A percentile compares a stretch with the other conserved stretches of the same genome.
These are phyloP conservation scores for Ganoderma lingzhi DNA, from an alignment of 1,284 basidiomycete species.

Conservation along the genomic window DNA sequence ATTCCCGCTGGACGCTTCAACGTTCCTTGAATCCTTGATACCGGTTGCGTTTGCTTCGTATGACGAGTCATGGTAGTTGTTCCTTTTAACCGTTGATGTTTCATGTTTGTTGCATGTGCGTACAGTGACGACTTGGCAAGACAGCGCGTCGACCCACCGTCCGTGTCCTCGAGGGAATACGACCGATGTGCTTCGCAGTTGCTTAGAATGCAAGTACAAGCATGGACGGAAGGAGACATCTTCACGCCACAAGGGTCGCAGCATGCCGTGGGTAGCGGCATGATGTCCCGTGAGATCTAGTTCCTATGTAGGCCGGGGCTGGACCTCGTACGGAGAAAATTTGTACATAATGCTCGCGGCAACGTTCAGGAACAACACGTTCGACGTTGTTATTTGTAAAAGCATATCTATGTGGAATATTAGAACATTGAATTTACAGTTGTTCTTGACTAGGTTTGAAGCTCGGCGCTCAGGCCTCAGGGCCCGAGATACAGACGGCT, in stretches of 20 bases:
- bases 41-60: constrained; percentile 19
- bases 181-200: neutral
- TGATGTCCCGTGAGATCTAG: too few species aligned
- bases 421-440: neutral
- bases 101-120: constrained; percentile 28
- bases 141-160: constrained; percentile 32
- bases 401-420: neutral
- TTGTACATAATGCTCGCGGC: neutral
- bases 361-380: neutral
- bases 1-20: constrained; percentile 37
- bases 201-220: neutral
- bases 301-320: too few species aligned
- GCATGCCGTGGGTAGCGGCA: too few species aligned
- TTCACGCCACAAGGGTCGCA: too few species aligned
- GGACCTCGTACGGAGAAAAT: neutral
- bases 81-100: constrained; percentile 13
- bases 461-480: too few species aligned
- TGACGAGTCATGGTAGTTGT: constrained; percentile 21
- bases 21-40: constrained; percentile 18
- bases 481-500: too few species aligned
- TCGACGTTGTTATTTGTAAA: too few species aligned
- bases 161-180: neutral
- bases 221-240: too few species aligned
- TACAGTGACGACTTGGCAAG: constrained; percentile 31
- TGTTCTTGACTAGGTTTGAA: neutral